phyloP scores from a whole-genome alignment of 1,139 yeast genomes.

The Suhomyces chickasaworum region DNA sequence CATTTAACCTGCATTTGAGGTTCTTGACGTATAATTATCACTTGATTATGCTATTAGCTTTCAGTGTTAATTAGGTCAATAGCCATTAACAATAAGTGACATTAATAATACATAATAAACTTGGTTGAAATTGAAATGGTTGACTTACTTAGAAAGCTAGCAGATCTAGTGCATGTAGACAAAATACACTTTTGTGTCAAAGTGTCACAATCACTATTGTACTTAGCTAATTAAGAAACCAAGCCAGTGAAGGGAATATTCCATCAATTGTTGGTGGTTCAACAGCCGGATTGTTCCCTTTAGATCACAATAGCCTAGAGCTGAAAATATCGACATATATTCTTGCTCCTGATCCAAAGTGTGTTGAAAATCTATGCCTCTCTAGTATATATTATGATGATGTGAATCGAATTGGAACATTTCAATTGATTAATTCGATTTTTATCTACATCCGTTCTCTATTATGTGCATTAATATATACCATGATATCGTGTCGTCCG shows the following conservation, averaged over 20 bases:
- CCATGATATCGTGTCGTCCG: constrained; percentile 6
- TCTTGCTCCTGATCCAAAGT: no score
- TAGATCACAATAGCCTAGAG: neutral
- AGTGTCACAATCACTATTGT: neutral
- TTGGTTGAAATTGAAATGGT: no score
- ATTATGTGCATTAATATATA: constrained; percentile 5
- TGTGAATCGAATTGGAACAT: neutral
- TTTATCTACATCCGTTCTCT: neutral
- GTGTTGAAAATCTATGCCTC: no score
- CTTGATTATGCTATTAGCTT: no score
- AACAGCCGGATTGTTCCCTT: neutral
- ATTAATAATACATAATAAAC: no score
- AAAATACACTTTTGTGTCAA: neutral
- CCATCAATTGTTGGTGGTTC: neutral
- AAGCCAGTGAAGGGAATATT: neutral
- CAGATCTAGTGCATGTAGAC: no score
- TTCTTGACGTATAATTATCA: no score
- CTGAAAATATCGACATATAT: neutral
- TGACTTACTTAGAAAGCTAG: no score
- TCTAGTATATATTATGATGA: no score
- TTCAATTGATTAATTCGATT: neutral
- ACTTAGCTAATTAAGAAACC: neutral
- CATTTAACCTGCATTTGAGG: no score
- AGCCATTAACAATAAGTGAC: no score
- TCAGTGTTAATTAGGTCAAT: no score